Base-by-base conservation (phyloP, 495 filamentous ascomycete species). In the Cetradonia linearis region DNA sequence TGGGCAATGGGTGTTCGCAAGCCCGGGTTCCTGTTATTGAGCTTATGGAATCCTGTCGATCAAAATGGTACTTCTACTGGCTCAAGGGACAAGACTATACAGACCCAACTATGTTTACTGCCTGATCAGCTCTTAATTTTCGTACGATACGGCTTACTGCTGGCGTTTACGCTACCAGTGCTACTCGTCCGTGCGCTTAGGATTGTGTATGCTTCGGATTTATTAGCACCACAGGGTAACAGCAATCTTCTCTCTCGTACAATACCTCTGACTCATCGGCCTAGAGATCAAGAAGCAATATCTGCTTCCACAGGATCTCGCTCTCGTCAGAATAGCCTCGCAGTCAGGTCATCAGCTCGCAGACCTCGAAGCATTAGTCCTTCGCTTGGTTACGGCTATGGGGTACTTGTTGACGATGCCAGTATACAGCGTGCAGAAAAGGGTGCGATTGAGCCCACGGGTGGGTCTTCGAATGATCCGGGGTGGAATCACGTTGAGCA, bases 1-100 rank as follows among this genome's bases (percentile, higher is more conserved):
- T 95, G 89, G 89, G 89, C 90, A 7, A 97, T 97, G 93, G 92
- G 94, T n/a, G 87, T 99, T 27, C 80, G 86, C 1, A 83, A 80
- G 31, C 94, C 94, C 0, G 94, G 91, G 11, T 92, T 99, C 68
- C 70, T 92, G 30, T 80, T 96, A 67, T 80, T 92, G 8, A 95
- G 88, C 67, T 75, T 97, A 52, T 96, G 89, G 83, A 97, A 97
- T 66, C 93, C 92, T 0, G 77, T 95, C 61, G 84, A 87, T 65
- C 77, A 71, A 0, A 61, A 75, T 13, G 87, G 88, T 40, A 78
- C 81, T 28, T 72, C 83, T 0, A 65, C 86, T 0, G 68, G 73
- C 7, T 71, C 73, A 65, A 11, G 66, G 62, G 0, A 50, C 27
- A 34, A 20, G 30, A 97, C 90, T 3, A 68, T 95, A 3, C 88